Evolutionary conservation across 2,329 filamentous ascomycete species (phyloP), one percentile per base, ranked within the genome.

Genomic region (Dactylella cylindrospora): DNA sequence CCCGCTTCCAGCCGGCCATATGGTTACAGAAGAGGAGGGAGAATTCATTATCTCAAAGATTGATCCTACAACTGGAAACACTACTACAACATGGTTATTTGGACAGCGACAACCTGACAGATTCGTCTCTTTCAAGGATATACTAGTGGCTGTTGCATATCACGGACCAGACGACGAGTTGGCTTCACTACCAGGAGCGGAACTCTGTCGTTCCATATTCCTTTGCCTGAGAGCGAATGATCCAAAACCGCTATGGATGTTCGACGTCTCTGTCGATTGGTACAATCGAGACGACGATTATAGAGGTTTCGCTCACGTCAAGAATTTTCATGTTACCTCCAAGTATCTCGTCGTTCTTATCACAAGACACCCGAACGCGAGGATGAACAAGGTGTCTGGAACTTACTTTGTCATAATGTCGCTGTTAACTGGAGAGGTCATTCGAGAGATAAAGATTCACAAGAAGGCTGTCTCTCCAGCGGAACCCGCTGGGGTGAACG

Each of bases 241-340:
- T 31, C 64, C 62, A 6, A 66, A 57, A 22, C 54, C 66, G 17
- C 20, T 69, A 32, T 70, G 68, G 68, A 54, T 64, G 45, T 66
- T 68, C 19, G 65, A 70, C 38, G 62, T 69, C 32, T 59, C 57
- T 12, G 40, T 25, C n/a, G 62, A 67, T 32, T 70, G 68, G 68
- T 64, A 61, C 22, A 64, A 68, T 26, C 51, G 65, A 10, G 59
- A 67, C 10, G 39, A 43, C 17, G 44, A 60, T 26, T 70, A 69
- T 59, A 64, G 64, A 22, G 66, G 66, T 12, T 69, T 67, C 39
- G 66, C 68, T 6, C 67, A 69, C 39, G 39, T 70, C 10, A 68
- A 69, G 33, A 70, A 68, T 53, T 70, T 69, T 31, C 67, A 70
- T 57, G 46, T 70, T 13, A 70, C 68, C 7, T 69, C 55, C 54